Percentiles rank a stretch among this genome's conserved stretches.
Conservation (phyloP, 2,329 filamentous ascomycete genomes). For the Aureobasidium sp. region DNA sequence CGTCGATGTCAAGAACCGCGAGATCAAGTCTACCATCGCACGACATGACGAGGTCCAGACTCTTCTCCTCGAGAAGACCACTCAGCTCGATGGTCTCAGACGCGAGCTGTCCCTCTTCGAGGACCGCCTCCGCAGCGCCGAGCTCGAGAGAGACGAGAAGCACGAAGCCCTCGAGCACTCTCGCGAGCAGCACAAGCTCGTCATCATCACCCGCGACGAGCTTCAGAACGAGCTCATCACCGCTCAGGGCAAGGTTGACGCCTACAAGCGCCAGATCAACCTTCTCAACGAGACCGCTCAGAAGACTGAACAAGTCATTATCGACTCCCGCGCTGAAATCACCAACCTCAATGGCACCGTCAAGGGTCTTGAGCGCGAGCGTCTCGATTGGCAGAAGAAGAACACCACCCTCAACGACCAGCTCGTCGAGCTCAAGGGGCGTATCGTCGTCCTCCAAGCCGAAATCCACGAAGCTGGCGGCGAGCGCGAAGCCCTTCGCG, state of each 20-base stretch:
- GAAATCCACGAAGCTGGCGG: constrained; percentile 21
- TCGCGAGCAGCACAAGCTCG: constrained; percentile 23
- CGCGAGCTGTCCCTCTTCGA: constrained; percentile 22
- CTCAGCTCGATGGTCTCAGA: constrained; percentile 23
- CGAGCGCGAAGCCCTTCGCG: constrained; percentile 21
- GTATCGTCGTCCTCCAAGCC: constrained; percentile 21
- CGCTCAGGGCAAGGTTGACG: constrained; percentile 21
- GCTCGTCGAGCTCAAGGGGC: constrained; percentile 23
- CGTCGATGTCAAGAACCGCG: constrained; percentile 24
- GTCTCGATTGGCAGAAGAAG: constrained; percentile 23
- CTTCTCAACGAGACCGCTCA: constrained; percentile 20
- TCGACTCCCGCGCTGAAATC: constrained; percentile 21
- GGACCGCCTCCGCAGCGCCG: constrained; percentile 22
- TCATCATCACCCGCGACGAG: constrained; percentile 24
- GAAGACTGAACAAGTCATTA: constrained; percentile 21
- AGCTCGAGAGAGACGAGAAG: constrained; percentile 22
- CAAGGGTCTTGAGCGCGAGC: constrained; percentile 23
- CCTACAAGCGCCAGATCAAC: constrained; percentile 21
- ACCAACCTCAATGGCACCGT: constrained; percentile 22
- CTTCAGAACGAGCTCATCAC: constrained; percentile 24
- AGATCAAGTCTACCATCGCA: constrained; percentile 23
- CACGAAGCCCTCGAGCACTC: constrained; percentile 22
- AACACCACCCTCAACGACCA: constrained; percentile 21
- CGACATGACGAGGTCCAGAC: constrained; percentile 22
- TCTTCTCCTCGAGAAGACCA: constrained; percentile 20